These are phyloP conservation scores for Phytophthora aleatoria DNA, from an alignment of 352 stramenopile genomes.

Conservation along the genomic window DNA sequence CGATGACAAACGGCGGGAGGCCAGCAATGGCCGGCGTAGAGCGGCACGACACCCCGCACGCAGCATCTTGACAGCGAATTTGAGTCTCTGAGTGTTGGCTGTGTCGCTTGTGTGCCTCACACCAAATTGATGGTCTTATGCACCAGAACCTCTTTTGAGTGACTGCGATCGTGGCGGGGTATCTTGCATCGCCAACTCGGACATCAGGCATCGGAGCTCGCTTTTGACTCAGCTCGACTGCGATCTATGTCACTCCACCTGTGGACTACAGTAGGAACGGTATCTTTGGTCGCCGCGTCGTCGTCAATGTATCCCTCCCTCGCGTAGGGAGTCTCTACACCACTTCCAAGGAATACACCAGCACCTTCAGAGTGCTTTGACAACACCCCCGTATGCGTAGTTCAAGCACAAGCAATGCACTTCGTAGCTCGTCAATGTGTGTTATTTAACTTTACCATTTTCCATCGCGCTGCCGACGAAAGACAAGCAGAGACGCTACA, in stretches of 20 bases:
- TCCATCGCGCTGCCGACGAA: background rate
- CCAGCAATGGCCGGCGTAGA: constrained; percentile 12
- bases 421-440: background rate
- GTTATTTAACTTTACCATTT: constrained; percentile 3
- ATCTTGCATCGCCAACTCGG: no score
- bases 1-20: constrained; percentile 28
- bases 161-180: background rate
- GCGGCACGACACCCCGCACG: constrained; percentile 12
- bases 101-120: background rate
- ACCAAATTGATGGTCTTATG: background rate
- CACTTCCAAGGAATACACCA: no score
- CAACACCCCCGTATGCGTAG: no score
- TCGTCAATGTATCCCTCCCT: no score
- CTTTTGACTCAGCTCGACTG: no score
- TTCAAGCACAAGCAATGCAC: no score
- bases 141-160: background rate
- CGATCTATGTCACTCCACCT: no score
- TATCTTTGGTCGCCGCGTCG: no score
- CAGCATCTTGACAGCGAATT: constrained; percentile 14
- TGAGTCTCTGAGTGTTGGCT: background rate
- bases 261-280: no score
- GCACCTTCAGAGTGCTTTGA: no score
- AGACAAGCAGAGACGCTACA: background rate
- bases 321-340: no score
- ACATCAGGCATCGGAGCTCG: no score